Percentiles rank a stretch among this genome's conserved stretches.
Evolutionary conservation across 2,329 filamentous ascomycete species (phyloP).

Genomic region (Pseudocercospora crystallina): DNA sequence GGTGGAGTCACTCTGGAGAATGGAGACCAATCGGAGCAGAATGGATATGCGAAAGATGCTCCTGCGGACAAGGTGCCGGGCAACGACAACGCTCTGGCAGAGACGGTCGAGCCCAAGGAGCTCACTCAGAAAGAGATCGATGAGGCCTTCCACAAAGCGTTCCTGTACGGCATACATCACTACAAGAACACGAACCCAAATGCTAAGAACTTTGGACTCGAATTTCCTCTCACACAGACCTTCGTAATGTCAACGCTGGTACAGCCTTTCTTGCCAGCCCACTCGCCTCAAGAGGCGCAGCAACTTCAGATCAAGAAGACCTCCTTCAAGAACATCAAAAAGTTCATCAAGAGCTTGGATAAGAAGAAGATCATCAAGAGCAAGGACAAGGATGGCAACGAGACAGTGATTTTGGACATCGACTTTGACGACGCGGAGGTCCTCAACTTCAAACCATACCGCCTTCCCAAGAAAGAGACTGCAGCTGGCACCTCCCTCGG

Average conservation of each 20-base stretch:
- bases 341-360: conserved; percentile 67
- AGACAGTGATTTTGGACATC: conserved; percentile 64
- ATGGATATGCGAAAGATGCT: conserved; percentile 27
- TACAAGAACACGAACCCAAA: conserved; percentile 57
- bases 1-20: conserved; percentile 47
- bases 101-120: conserved; percentile 27
- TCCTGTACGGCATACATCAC: conserved; percentile 62
- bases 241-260: conserved; percentile 63
- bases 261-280: conserved; percentile 64
- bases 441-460: conserved; percentile 60
- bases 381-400: conserved; percentile 64
- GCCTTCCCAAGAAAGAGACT: conserved; percentile 58
- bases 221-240: conserved; percentile 64
- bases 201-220: conserved; percentile 55
- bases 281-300: conserved; percentile 54
- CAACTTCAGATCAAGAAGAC: conserved; percentile 69
- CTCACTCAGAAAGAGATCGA: conserved; percentile 66
- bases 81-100: conserved; percentile 19
- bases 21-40: conserved; percentile 1
- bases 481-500: conserved; percentile 39
- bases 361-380: conserved; percentile 63
- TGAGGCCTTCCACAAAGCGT: conserved; percentile 62
- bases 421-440: conserved; percentile 61
- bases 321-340: conserved; percentile 68
- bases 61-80: conserved; percentile 11